Percentiles rank a stretch among this genome's conserved stretches.
Evolutionary conservation across 2,329 filamentous ascomycete genomes (phyloP).

Genomic region (Camptophora hylomeconis): DNA sequence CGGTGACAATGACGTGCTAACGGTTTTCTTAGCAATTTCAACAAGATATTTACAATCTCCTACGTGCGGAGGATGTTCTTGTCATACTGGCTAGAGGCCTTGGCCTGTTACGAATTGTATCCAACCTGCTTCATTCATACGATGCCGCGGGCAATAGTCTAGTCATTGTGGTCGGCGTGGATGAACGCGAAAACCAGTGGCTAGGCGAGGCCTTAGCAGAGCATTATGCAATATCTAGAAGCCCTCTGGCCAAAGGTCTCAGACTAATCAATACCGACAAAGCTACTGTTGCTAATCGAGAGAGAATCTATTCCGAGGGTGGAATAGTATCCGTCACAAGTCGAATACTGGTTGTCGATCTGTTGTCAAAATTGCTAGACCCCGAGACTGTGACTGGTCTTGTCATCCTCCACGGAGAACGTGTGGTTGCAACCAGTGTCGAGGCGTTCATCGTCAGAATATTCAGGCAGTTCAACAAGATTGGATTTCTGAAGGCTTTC

Average conservation of each 20-base stretch:
- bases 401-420: slow-evolving; percentile 76
- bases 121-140: slow-evolving; percentile 93
- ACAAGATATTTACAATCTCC: slow-evolving; percentile 84
- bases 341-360: slow-evolving; percentile 84
- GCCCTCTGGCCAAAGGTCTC: slow-evolving; percentile 69
- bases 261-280: slow-evolving; percentile 89
- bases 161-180: slow-evolving; percentile 75
- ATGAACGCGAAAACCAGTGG: slow-evolving; percentile 91
- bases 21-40: slow-evolving; percentile 55
- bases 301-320: slow-evolving; percentile 81
- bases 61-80: slow-evolving; percentile 82
- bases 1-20: slow-evolving; percentile 8
- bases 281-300: slow-evolving; percentile 71
- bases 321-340: slow-evolving; percentile 95
- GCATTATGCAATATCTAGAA: slow-evolving; percentile 79
- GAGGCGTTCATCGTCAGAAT: slow-evolving; percentile 93
- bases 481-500: slow-evolving; percentile 88
- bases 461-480: slow-evolving; percentile 88
- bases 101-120: slow-evolving; percentile 79
- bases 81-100: slow-evolving; percentile 84
- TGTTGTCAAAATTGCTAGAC: slow-evolving; percentile 68
- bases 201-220: slow-evolving; percentile 92
- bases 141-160: slow-evolving; percentile 92
- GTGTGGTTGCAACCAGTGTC: slow-evolving; percentile 66
- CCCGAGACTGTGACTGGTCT: slow-evolving; percentile 78